These are phyloP conservation scores for Plasmodium knowlesi DNA, from an alignment of 169 alveolate genomes.

Conservation along the genomic window DNA sequence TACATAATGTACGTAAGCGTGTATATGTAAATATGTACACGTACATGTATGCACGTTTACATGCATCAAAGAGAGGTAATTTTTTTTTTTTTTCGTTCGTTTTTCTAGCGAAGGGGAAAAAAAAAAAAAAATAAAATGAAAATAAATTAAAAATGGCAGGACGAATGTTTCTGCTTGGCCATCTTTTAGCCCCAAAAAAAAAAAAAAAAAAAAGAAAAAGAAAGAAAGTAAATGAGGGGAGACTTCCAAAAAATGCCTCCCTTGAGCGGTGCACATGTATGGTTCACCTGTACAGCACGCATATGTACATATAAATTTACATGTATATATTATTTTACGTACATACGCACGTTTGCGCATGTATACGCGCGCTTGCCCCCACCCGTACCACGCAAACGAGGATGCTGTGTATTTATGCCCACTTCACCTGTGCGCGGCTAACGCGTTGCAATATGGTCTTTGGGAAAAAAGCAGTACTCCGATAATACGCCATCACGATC, in stretches of 20 bases:
- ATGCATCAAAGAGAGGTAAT: not conserved
- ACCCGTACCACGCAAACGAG: not conserved
- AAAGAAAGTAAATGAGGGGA: not conserved
- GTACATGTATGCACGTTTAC: not conserved
- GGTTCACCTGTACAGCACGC: not conserved
- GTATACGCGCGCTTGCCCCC: not conserved
- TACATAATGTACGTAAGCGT: not conserved
- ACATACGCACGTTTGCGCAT: not conserved
- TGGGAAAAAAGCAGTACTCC: not conserved
- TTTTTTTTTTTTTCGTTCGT: not conserved
- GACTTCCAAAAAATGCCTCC: not conserved
- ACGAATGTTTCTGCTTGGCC: not conserved
- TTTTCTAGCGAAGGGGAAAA: not conserved
- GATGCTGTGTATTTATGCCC: not conserved
- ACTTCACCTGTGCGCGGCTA: not conserved
- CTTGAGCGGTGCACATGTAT: not conserved
- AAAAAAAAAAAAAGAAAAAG: not conserved
- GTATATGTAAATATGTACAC: not conserved
- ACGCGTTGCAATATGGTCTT: not conserved
- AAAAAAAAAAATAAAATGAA: too few species aligned
- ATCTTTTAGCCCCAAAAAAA: not conserved
- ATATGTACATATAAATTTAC: not conserved
- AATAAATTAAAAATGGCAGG: not conserved
- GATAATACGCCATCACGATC: not conserved
- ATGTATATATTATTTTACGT: not conserved